Evolutionary conservation across 345 rosid species (phyloP), one percentile per base, ranked within the genome.

Genomic region (Sapria himalayana): DNA sequence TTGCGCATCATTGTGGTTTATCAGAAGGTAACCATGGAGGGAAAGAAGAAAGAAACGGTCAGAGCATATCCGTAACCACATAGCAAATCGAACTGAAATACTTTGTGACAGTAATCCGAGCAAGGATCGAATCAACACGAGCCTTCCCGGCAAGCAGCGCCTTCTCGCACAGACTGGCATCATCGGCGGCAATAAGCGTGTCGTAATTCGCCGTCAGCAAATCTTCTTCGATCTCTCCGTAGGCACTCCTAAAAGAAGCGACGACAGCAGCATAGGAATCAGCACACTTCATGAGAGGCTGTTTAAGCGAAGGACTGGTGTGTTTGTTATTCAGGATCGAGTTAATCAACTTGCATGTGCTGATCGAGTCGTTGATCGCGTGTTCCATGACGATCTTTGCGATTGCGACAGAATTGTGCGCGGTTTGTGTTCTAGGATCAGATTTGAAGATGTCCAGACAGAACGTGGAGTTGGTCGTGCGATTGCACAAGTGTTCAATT

Each of bases 101-200:
- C 4, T 4, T 15, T 2, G 43, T 19, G 17, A 25, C 16, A 16
- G 13, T 15, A 3, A 37, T 19, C 4, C 10, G 1, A 7, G 12
- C 17, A 1, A 20, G 15, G 19, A 55, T 14, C 1, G 50, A 17
- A 4, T 7, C 3, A 3, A 36, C 25, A 4, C 15, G 7, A 4
- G 18, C 19, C 18, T 25, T 38, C 4, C 11, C 36, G 2, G 14
- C 6, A 5, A 33, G 18, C 33, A 56, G 4, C 8, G 13, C 19
- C 1, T 21, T 13, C 7, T 16, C 29, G 19, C 60, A 56, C 0
- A 0, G 3, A 1, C 7, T 4, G 5, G 52, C 58, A 25, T 49
- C 34, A 15, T 54, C 58, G 10, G 46, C 51, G 18, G 42, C 59
- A 7, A 34, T n/a, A 19, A 18, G 46, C 2, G 33, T 35, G 19